phyloP scores from a whole-genome alignment of 169 alveolate genomes.

The Plasmodium malariae region DNA sequence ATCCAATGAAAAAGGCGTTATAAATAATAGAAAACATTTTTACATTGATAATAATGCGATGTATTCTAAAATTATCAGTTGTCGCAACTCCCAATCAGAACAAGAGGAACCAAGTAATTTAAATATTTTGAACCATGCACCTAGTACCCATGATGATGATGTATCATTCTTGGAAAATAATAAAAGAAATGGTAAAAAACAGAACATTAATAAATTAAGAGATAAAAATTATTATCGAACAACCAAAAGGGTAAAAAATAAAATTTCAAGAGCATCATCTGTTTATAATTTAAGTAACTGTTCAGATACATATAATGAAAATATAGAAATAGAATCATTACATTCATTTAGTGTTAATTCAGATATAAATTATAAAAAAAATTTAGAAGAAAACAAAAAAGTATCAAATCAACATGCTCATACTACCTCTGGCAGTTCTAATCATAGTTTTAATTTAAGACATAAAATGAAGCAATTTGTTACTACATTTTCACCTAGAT shows the following conservation, averaged over 20 bases:
- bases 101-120: background rate
- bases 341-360: background rate
- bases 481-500: constrained; percentile 13
- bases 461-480: constrained; percentile 14
- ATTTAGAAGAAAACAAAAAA: background rate
- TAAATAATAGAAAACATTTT: background rate
- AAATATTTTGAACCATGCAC: background rate
- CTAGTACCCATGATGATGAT: constrained; percentile 5
- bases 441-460: background rate
- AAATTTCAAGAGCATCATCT: constrained; percentile 10
- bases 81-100: background rate
- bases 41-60: background rate
- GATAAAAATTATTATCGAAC: no score
- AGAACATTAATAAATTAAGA: background rate
- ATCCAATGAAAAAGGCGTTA: background rate
- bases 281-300: constrained; percentile 9
- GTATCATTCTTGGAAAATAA: background rate
- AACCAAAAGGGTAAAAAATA: constrained; percentile 19
- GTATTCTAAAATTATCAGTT: background rate
- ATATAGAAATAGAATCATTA: background rate
- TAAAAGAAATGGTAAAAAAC: background rate
- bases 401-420: no score
- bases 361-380: background rate
- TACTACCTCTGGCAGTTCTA: background rate
- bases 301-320: constrained; percentile 10